Evolutionary conservation across 73 alveolate species (phyloP), one percentile per base, ranked within the genome.

Genomic region (Vitrella brassicaformis): DNA sequence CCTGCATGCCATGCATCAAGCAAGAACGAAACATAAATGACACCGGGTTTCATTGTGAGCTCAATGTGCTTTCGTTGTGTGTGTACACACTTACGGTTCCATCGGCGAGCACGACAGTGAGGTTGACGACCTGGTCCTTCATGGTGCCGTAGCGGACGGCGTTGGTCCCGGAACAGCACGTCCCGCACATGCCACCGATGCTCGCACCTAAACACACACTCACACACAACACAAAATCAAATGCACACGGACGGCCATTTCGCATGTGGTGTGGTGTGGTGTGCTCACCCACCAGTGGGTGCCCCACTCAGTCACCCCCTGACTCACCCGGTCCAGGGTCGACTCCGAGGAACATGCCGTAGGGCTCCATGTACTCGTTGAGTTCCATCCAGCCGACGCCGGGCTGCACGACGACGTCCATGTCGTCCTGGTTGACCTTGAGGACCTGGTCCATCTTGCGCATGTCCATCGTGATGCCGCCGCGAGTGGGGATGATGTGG

Each of bases 371-470:
- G 18, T 8, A 9, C 7, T 66, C 31, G 31, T 66, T 66, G 19
- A 66, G 72, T 10, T 66, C 72, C 72, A 66, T 66, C 72, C 72
- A 66, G 25, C 72, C 72, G 31, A 66, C 31, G 10, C 72, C 72
- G 30, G 72, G 72, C 31, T 66, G 39, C 19, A 66, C 72, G 19
- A 66, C 56, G 56, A 39, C 56, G 56, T 39, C 56, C 56, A 39
- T 39, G 56, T 39, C 56, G 4, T 39, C 56, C 56, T 39, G 22
- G 56, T 39, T 39, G 56, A 39, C 14, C 56, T 39, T 39, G 22
- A 39, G 14, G 56, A 39, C 56, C 56, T 39, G 4, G 56, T 39
- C 56, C 56, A 39, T 4, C 22, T 39, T 39, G 22, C 14, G 56
- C 56, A 39, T 39, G 22, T 4, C 4, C 56, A 39, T 14, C 56